Percentiles rank a stretch among this genome's conserved stretches.
Conservation (phyloP, 345 rosid genomes). For the Lepidium aucheri region DNA sequence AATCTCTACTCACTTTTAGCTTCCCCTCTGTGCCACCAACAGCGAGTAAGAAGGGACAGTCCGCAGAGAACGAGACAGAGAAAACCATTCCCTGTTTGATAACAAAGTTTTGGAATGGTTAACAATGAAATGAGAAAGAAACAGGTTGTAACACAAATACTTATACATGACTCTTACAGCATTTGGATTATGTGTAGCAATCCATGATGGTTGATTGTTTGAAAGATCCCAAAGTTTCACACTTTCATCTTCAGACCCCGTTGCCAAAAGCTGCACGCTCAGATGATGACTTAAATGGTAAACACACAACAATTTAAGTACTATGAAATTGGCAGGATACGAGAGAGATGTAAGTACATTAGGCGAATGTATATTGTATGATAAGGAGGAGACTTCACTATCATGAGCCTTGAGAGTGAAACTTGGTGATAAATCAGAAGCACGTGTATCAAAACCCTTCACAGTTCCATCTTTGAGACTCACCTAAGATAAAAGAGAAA, state of each 20-base stretch:
- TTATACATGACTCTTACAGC: conserved; percentile 35
- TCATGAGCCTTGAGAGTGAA: conserved; percentile 67
- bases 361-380: conserved; percentile 45
- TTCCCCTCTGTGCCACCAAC: conserved; percentile 72
- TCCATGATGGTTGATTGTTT: conserved; percentile 65
- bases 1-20: conserved; percentile 42
- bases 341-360: conserved; percentile 20
- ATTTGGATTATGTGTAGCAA: conserved; percentile 49
- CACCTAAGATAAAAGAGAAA: conserved; percentile 30
- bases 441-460: conserved; percentile 53
- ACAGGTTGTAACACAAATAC: not conserved
- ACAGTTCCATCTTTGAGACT: conserved; percentile 82
- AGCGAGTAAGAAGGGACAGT: conserved; percentile 61
- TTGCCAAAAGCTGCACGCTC: conserved; percentile 43
- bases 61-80: conserved; percentile 66
- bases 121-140: not conserved
- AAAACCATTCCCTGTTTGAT: conserved; percentile 55
- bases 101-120: not conserved
- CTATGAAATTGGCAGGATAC: not conserved
- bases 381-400: conserved; percentile 47
- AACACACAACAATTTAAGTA: not conserved
- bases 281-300: not conserved
- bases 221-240: conserved; percentile 85
- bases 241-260: conserved; percentile 38
- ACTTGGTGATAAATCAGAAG: conserved; percentile 41